Base-by-base conservation (phyloP, 2,329 filamentous ascomycete genomes). In the Rhexocercosporidium sp. region DNA sequence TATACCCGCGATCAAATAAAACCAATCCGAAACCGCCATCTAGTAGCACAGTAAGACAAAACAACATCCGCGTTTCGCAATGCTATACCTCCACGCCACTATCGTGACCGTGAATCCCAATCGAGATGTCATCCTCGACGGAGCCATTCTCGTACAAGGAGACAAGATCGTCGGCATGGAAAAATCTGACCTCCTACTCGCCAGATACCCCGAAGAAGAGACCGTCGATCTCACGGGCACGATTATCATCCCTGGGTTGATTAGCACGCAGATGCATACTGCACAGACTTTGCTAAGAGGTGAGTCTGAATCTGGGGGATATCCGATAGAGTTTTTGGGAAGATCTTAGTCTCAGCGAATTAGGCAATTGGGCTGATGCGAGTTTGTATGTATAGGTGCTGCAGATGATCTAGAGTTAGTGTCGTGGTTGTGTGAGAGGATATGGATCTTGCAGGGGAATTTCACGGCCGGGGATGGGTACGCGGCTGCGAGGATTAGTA, bases 351-450 rank as follows among this genome's bases (percentile, higher is more conserved):
- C n/a, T n/a, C n/a, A n/a, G n/a, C n/a, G n/a, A n/a, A n/a, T n/a
- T n/a, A n/a, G n/a, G n/a, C n/a, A n/a, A n/a, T n/a, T n/a, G n/a
- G 29, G 14, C 34, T 63, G 46, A 65, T 57, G 39, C 5, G 29
- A 37, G n/a, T n/a, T n/a, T n/a, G n/a, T n/a, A 41, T 49, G 9
- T 12, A 49, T 25, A 70, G 70, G 70, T 8, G 62, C 66, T 66
- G 83, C 82, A 0, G 84, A 86, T 68, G 82, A 85, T 66, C 74
- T 85, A 7, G 80, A 81, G 53, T 77, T 85, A 6, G 82, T 84
- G 20, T 79, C 79, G 0, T 85, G 83, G 83, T 78, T 85, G 3
- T 85, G 83, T 69, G 82, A 85, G 69, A 76, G 79, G 1, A 83
- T 85, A 49, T 85, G 83, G 83, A 79, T 81, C 9, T 74, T 83